phyloP scores from a whole-genome alignment of 371 early-diverging fungal genomes.

The Nematocida minor region DNA sequence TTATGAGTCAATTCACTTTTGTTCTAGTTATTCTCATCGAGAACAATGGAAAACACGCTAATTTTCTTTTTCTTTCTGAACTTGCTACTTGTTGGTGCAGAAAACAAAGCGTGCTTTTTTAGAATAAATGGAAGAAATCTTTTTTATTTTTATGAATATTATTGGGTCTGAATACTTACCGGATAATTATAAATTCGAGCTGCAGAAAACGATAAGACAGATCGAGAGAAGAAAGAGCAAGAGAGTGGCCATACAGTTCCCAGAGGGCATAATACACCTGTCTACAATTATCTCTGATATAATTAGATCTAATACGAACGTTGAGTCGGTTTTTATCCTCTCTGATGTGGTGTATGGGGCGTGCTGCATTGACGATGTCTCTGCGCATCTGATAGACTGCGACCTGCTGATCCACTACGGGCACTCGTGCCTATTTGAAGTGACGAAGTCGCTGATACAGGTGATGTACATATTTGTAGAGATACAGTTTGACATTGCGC shows the following conservation, averaged over 20 bases:
- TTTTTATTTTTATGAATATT: background rate
- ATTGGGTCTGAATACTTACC: constrained; percentile 69
- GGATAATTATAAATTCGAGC: constrained; percentile 95
- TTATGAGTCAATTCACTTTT: no score
- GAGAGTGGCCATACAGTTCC: constrained; percentile 90
- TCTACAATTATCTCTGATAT: constrained; percentile 77
- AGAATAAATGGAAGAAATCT: background rate
- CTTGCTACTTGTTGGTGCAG: no score
- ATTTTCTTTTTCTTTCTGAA: no score
- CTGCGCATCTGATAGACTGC: constrained; percentile 79
- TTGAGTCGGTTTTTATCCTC: constrained; percentile 78
- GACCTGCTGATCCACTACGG: constrained; percentile 97
- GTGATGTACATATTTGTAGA: constrained; percentile 98
- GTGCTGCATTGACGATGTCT: constrained; percentile 95
- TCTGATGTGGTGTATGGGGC: constrained; percentile 99
- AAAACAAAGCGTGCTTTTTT: no score
- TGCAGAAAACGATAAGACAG: constrained; percentile 87
- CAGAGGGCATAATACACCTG: constrained; percentile 94
- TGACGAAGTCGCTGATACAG: constrained; percentile 81
- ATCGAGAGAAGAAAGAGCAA: constrained; percentile 72
- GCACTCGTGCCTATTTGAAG: constrained; percentile 93
- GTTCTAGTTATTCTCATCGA: no score
- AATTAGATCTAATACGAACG: constrained; percentile 68
- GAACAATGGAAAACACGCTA: no score
- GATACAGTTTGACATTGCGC: constrained; percentile 83